Conservation (phyloP, 768 basidiomycete genomes). For the Tylopilus sp. region DNA sequence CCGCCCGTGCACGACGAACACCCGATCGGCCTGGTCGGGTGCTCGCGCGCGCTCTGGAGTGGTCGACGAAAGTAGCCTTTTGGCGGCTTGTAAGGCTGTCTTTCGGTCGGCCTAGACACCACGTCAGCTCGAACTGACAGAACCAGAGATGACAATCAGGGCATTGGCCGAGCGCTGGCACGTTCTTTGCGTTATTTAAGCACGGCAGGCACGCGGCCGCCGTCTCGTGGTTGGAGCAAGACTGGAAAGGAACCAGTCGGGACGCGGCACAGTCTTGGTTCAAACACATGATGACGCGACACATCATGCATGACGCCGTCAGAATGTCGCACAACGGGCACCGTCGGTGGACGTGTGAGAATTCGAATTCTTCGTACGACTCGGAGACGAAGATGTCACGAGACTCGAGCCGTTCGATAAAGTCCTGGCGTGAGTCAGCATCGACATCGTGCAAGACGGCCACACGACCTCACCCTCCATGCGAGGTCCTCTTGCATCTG, state of each 20-base stretch:
- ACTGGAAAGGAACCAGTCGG: slow-evolving; percentile 12
- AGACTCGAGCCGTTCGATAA: slow-evolving; percentile 12
- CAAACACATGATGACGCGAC: slow-evolving; percentile 15
- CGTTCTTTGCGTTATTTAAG: not conserved
- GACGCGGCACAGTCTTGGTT: slow-evolving; percentile 17
- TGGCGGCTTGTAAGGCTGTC: not conserved
- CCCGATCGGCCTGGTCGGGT: slow-evolving; percentile 13
- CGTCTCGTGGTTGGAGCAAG: slow-evolving; percentile 13
- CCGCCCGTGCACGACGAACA: slow-evolving; percentile 6
- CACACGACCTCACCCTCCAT: slow-evolving; percentile 11
- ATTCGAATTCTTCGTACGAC: not conserved
- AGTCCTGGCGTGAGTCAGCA: slow-evolving; percentile 9
- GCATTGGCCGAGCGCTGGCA: slow-evolving; percentile 16
- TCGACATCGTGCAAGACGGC: not conserved
- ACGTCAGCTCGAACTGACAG: slow-evolving; percentile 18
- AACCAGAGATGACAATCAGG: slow-evolving; percentile 22
- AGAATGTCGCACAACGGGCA: slow-evolving; percentile 14
- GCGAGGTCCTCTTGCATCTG: slow-evolving; percentile 1
- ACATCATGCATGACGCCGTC: slow-evolving; percentile 9
- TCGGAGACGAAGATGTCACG: slow-evolving; percentile 2
- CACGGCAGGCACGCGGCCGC: slow-evolving; percentile 10
- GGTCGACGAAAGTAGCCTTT: not conserved
- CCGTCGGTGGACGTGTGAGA: not conserved
- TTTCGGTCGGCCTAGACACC: slow-evolving; percentile 24
- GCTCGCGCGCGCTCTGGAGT: slow-evolving; percentile 6